Conservation (phyloP, 345 rosid genomes). For the Barbarea vulgaris region DNA sequence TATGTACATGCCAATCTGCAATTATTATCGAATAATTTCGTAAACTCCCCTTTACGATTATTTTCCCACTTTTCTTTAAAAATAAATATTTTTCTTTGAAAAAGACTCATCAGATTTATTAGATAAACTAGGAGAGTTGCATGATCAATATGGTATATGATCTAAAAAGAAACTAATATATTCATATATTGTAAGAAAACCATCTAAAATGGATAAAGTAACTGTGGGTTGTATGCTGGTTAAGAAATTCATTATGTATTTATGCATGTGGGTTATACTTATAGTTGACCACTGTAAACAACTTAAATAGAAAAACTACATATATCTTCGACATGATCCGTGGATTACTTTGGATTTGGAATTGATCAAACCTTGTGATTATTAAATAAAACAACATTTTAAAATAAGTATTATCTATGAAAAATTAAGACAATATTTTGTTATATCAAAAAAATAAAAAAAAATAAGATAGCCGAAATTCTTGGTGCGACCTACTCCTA, state of each 20-base stretch:
- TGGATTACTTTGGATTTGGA: not conserved
- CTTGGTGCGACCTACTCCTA: too few species aligned
- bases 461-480: too few species aligned
- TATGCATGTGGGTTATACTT: too few species aligned
- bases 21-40: constrained; percentile 42
- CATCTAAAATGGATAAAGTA: not conserved
- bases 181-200: not conserved
- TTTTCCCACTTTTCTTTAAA: constrained; percentile 1
- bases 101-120: constrained; percentile 11
- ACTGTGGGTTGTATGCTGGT: not conserved
- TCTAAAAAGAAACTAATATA: constrained; percentile 6
- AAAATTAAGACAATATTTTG: too few species aligned
- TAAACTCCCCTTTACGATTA: constrained; percentile 30
- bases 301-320: not conserved
- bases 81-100: not conserved
- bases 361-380: not conserved
- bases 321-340: not conserved
- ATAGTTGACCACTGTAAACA: not conserved
- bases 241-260: not conserved
- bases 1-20: constrained; percentile 23
- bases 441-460: too few species aligned
- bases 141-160: not conserved
- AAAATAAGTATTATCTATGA: too few species aligned
- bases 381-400: too few species aligned
- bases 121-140: not conserved